These are phyloP conservation scores for Xylariaceae sp. DNA, from an alignment of 2,329 filamentous ascomycete genomes.

Conservation along the genomic window DNA sequence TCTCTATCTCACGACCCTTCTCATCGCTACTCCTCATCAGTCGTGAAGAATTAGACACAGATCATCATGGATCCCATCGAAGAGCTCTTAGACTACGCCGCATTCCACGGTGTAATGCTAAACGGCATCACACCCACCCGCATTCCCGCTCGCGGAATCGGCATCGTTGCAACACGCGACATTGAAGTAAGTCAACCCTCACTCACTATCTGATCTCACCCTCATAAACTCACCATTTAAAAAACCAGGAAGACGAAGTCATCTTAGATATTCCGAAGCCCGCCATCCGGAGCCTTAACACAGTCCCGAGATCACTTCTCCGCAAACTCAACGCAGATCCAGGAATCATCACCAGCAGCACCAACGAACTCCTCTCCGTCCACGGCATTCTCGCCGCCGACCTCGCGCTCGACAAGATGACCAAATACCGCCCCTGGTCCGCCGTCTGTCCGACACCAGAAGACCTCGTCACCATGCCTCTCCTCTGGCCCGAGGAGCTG, in stretches of 20 bases:
- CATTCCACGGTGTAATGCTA: conserved; percentile 58
- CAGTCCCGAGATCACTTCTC: conserved; percentile 50
- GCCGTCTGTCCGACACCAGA: conserved; percentile 59
- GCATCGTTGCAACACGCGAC: conserved; percentile 31
- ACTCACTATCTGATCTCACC: conserved; percentile 35
- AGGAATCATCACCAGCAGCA: background rate
- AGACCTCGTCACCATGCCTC: conserved; percentile 51
- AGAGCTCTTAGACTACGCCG: conserved; percentile 64
- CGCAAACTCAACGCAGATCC: conserved; percentile 36
- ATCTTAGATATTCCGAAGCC: conserved; percentile 61
- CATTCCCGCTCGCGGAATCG: conserved; percentile 69
- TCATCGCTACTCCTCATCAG: background rate
- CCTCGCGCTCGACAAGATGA: conserved; percentile 49
- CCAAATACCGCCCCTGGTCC: conserved; percentile 54
- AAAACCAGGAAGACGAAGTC: conserved; percentile 21
- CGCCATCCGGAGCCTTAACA: conserved; percentile 60
- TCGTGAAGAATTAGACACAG: background rate
- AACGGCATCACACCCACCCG: conserved; percentile 61
- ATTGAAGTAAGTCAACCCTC: conserved; percentile 47
- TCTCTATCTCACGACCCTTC: background rate
- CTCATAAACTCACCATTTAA: background rate
- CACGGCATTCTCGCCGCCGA: conserved; percentile 65
- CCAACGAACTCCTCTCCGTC: conserved; percentile 44
- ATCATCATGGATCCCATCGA: conserved; percentile 31
- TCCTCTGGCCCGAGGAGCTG: conserved; percentile 44